Percentiles rank a stretch among this genome's conserved stretches.
Evolutionary conservation across 2,329 filamentous ascomycete genomes (phyloP).

Genomic region (Fusarium oligoseptatum): DNA sequence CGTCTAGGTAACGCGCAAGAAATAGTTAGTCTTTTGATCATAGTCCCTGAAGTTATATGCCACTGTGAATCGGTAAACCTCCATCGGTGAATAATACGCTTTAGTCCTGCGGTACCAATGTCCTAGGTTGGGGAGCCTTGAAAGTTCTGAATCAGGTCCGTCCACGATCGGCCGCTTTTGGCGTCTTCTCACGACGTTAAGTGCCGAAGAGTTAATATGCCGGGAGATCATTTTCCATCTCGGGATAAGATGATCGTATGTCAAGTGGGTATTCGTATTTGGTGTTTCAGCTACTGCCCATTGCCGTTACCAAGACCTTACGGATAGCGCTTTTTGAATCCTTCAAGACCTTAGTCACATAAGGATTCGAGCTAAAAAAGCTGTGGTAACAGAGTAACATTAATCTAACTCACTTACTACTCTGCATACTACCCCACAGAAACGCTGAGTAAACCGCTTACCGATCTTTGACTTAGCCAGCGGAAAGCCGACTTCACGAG

Average conservation of each 20-base stretch:
- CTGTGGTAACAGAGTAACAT: background rate
- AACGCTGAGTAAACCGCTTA: background rate
- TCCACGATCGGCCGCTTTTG: background rate
- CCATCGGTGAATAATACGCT: background rate
- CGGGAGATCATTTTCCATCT: background rate
- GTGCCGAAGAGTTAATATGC: background rate
- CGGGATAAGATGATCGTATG: background rate
- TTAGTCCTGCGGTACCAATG: background rate
- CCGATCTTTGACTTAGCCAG: background rate
- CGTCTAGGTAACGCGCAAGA: background rate
- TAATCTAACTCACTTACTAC: background rate
- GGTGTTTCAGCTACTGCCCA: background rate
- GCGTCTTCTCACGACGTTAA: background rate
- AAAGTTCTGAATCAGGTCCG: background rate
- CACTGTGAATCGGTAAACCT: background rate
- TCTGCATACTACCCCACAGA: background rate
- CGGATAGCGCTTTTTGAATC: background rate
- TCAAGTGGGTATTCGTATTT: background rate
- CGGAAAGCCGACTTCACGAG: background rate
- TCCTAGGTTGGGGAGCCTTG: background rate
- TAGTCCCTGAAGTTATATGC: background rate
- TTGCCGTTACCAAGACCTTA: background rate
- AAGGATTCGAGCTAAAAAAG: background rate
- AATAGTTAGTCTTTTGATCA: background rate
- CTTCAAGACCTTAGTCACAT: background rate